These are phyloP conservation scores for Omphalea diandra DNA, from an alignment of 441 rosid genomes.

Conservation along the genomic window DNA sequence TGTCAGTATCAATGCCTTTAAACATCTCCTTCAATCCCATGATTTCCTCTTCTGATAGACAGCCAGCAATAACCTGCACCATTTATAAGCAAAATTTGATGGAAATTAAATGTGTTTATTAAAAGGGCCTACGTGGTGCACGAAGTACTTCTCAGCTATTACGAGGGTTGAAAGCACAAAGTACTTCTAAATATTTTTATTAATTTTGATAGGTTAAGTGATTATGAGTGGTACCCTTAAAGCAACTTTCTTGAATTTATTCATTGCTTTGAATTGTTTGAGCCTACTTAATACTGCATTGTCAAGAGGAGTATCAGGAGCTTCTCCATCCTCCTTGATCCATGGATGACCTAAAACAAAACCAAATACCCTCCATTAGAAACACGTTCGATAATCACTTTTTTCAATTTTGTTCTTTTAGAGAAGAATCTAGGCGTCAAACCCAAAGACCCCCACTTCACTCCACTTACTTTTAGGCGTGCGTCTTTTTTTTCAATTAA, in stretches of 20 bases:
- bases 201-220: background rate
- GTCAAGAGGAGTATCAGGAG: conserved; percentile 90
- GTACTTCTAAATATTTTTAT: too few relatives aligned
- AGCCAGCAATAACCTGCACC: conserved; percentile 77
- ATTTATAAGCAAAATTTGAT: background rate
- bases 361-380: background rate
- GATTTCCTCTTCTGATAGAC: conserved; percentile 90
- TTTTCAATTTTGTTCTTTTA: too few relatives aligned
- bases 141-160: too few relatives aligned
- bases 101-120: background rate
- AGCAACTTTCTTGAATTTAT: conserved; percentile 90
- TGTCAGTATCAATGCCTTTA: conserved; percentile 72
- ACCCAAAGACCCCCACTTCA: too few relatives aligned
- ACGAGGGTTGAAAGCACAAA: too few relatives aligned
- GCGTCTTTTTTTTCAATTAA: too few relatives aligned
- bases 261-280: conserved; percentile 91
- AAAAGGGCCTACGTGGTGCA: too few relatives aligned
- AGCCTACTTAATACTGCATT: conserved; percentile 79
- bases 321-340: conserved; percentile 94
- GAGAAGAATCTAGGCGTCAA: too few relatives aligned
- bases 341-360: conserved; percentile 67
- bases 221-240: conserved; percentile 53
- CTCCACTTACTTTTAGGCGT: too few relatives aligned
- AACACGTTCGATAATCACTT: background rate
- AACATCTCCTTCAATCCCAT: conserved; percentile 91